Evolutionary conservation across 2,329 filamentous ascomycete species (phyloP).

Genomic region (Ophiosphaerella herpotricha): DNA sequence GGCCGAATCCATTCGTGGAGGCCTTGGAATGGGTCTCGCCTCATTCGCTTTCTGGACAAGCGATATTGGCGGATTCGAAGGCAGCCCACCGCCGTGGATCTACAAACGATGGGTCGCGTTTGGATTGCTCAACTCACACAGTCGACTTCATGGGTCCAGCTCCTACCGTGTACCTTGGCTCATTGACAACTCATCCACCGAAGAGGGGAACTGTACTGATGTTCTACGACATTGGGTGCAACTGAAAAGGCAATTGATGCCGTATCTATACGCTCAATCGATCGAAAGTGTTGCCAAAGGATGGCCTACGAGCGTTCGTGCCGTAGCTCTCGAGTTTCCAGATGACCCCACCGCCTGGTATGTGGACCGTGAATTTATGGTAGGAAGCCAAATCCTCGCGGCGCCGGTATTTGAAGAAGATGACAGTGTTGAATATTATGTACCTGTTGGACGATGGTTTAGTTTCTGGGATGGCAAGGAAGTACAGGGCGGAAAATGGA

Average conservation of each 20-base stretch:
- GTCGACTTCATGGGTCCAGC: slow-evolving; percentile 69
- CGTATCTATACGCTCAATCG: slow-evolving; percentile 61
- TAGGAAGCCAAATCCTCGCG: slow-evolving; percentile 67
- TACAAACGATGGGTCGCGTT: slow-evolving; percentile 83
- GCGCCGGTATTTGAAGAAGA: slow-evolving; percentile 68
- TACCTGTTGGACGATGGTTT: slow-evolving; percentile 59
- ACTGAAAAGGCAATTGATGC: slow-evolving; percentile 62
- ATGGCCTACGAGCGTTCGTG: slow-evolving; percentile 63
- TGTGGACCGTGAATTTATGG: slow-evolving; percentile 73
- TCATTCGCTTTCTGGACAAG: slow-evolving; percentile 72
- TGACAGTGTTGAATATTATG: slow-evolving; percentile 69
- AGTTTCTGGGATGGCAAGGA: slow-evolving; percentile 53
- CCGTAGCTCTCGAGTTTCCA: slow-evolving; percentile 72
- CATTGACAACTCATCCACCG: slow-evolving; percentile 64
- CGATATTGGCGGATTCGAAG: slow-evolving; percentile 75
- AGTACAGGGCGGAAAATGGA: slow-evolving; percentile 51
- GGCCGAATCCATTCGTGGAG: slow-evolving; percentile 71
- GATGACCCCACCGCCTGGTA: slow-evolving; percentile 70
- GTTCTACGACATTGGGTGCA: slow-evolving; percentile 59
- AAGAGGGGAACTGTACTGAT: slow-evolving; percentile 55
- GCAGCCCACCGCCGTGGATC: slow-evolving; percentile 67
- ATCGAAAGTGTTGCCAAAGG: slow-evolving; percentile 58
- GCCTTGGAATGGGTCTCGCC: slow-evolving; percentile 65
- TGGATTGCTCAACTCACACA: slow-evolving; percentile 71
- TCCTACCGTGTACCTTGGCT: slow-evolving; percentile 78